Evolutionary conservation across 2,329 filamentous ascomycete genomes (phyloP).

Genomic region (Cadophora sp.): DNA sequence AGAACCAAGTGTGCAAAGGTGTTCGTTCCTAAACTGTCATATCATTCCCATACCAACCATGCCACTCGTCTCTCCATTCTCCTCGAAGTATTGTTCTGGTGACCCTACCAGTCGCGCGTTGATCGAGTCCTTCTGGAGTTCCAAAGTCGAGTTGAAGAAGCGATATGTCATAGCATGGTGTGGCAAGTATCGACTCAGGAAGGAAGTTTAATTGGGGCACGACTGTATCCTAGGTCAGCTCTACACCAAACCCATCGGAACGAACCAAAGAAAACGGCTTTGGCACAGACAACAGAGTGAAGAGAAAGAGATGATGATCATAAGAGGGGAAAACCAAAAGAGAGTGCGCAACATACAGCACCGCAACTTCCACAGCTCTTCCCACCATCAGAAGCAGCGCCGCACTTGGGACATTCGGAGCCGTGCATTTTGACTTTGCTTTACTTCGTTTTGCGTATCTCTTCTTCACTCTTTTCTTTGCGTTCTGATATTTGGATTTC

Average conservation of each 20-base stretch:
- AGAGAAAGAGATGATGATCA: not conserved
- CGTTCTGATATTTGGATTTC: too few species aligned
- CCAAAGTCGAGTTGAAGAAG: not conserved
- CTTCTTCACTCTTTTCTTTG: not conserved
- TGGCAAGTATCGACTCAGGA: not conserved
- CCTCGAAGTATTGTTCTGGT: not conserved
- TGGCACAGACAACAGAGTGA: not conserved
- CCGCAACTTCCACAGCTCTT: constrained; percentile 42
- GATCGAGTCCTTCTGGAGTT: not conserved
- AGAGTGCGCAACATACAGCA: constrained; percentile 34
- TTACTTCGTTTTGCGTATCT: not conserved
- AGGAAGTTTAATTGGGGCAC: constrained; percentile 32
- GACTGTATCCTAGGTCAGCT: constrained; percentile 20
- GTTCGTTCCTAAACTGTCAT: not conserved
- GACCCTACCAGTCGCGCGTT: not conserved
- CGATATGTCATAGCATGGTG: not conserved
- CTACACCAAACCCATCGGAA: not conserved
- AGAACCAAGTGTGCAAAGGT: not conserved
- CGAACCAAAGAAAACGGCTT: too few species aligned
- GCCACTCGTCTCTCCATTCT: not conserved
- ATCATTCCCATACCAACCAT: not conserved
- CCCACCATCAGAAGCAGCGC: constrained; percentile 33
- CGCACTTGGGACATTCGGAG: constrained; percentile 40
- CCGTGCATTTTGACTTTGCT: constrained; percentile 41
- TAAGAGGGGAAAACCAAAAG: not conserved